Base-by-base conservation (phyloP, 1,284 basidiomycete species). In the Macrocybe sp. region DNA sequence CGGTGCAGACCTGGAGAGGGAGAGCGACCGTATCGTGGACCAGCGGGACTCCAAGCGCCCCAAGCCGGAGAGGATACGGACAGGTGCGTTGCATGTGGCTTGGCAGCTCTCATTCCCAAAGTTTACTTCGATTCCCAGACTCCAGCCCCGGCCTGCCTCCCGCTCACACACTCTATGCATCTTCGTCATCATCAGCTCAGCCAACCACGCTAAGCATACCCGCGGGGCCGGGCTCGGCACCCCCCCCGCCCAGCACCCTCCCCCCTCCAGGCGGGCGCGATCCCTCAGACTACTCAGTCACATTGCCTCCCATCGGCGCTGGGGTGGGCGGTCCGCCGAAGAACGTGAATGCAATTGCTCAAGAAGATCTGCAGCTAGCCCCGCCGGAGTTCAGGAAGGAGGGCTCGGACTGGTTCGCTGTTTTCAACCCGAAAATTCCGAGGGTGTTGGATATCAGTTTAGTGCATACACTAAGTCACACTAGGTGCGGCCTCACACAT, bases 71-170 rank as follows among this genome's bases (percentile, higher is more conserved):
- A 44, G 31, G 68, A 32, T 48, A 60, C 10, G 67, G 65, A 48
- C 50, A 54, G 2, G 66, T 66, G 7, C 49, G 59, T 35, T 46
- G 54, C 49, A 32, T 37, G 38, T 44, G 3, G 10, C 11, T 28
- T 7, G 36, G 12, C 39, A 7, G 41, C 45, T 12, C 8, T 1
- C 11, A 2, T 45, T 37, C n/a, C 45, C 44, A 40, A 39, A 39
- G 44, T 28, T 6, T 38, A 41, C 29, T 12, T 41, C 2, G 11
- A 35, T 41, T 7, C 34, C 38, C 51, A 59, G 66, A 66, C 47
- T 60, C 60, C 40, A 63, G 58, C 41, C 64, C 66, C 3, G 58
- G 59, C 1, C 50, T 68, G 7, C 61, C 57, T 8, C 58, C 52
- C 8, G 43, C 63, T 32, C 57, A 57, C 14, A 46, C 60, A 4